These are phyloP conservation scores for Dactylellina drechsleri DNA, from an alignment of 2,329 filamentous ascomycete species.

Conservation along the genomic window DNA sequence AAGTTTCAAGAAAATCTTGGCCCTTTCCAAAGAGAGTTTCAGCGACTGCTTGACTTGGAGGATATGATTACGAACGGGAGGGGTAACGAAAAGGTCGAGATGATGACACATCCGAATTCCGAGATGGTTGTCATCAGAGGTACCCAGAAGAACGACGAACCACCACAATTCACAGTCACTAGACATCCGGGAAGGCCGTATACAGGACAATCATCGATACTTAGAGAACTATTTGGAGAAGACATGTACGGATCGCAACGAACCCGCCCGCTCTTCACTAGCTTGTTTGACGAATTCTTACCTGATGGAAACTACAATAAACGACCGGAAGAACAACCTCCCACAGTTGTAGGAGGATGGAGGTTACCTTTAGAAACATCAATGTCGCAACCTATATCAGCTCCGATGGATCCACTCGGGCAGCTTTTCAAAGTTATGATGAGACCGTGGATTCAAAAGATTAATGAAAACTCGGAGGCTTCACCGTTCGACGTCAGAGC, in stretches of 20 bases:
- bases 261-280: constrained; percentile 42
- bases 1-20: constrained; percentile 30
- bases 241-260: constrained; percentile 48
- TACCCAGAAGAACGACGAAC: constrained; percentile 26
- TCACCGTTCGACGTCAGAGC: constrained; percentile 12
- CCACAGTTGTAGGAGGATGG: constrained; percentile 27
- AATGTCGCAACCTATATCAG: neutral
- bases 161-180: constrained; percentile 39
- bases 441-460: constrained; percentile 40
- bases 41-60: constrained; percentile 37
- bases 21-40: constrained; percentile 38
- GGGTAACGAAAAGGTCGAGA: constrained; percentile 3
- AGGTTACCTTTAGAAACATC: constrained; percentile 8
- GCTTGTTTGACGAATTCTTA: constrained; percentile 51
- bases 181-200: constrained; percentile 2
- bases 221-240: constrained; percentile 47
- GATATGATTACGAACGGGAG: constrained; percentile 13
- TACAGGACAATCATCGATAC: constrained; percentile 16
- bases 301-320: constrained; percentile 37
- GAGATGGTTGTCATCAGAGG: constrained; percentile 30
- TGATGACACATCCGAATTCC: constrained; percentile 3
- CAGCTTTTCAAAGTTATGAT: constrained; percentile 39
- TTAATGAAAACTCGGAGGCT: constrained; percentile 42
- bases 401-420: constrained; percentile 23
- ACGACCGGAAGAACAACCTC: constrained; percentile 26